Base-by-base conservation (phyloP, 2,329 filamentous ascomycete species). In the Stachybotrys echinatus region DNA sequence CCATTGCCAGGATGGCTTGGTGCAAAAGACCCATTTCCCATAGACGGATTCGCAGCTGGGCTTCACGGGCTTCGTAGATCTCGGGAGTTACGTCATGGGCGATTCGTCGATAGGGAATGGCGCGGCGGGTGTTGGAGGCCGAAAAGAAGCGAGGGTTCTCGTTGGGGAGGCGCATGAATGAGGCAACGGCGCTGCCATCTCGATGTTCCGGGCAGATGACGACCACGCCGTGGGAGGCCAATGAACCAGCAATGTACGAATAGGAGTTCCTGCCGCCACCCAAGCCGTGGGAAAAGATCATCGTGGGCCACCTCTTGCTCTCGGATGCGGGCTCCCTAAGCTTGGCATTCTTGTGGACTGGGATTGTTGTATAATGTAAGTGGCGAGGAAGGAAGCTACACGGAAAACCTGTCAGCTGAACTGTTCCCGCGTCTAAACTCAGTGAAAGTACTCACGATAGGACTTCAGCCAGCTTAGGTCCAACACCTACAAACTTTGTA, bases 241-340 rank as follows among this genome's bases (percentile, higher is more conserved):
- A 71, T 0, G 88, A 89, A 17, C 88, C 88, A 18, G 80, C 85
- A 21, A 95, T 71, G 61, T 92, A 86, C n/a, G 88, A 92, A 70
- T 95, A 95, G 12, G 88, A 83, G 60, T 94, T 94, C 56, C 88
- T 80, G 52, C 82, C 85, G 37, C 90, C 90, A 37, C 88, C 90
- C 1, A 95, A 75, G 1, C 90, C 90, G 63, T 95, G 90, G 2
- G 89, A 94, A 68, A 95, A 95, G 54, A 95, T 75, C 73, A 90
- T 84, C 1, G 89, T 87, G 0, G 90, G 89, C 86, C 88, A 94
- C 70, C 82, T 74, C 50, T 74, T 71, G 51, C 72, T 68, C 4
- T 72, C 61, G 4, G 73, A 69, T 12, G 71, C 60, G 51, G 81
- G 61, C 51, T 73, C 52, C 62, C 84, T 76, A 7, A 92, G 67